Conservation (phyloP, 1,284 basidiomycete species). For the Leccinum pallidistipes region DNA sequence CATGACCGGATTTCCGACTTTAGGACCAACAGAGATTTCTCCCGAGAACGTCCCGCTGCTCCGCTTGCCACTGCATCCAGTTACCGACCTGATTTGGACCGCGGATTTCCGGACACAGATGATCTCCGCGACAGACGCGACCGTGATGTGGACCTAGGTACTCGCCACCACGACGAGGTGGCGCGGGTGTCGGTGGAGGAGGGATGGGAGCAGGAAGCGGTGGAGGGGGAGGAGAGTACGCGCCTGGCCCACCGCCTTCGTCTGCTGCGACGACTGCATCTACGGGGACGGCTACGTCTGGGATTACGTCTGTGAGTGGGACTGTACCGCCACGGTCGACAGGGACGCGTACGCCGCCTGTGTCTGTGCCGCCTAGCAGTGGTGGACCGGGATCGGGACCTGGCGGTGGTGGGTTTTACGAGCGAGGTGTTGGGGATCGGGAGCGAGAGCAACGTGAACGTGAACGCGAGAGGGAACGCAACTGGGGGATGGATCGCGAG, state of each 20-base stretch:
- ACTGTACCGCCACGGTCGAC: constrained; percentile 18
- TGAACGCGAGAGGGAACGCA: neutral
- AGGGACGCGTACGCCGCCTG: constrained; percentile 22
- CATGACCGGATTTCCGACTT: constrained; percentile 33
- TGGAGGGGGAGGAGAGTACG: constrained; percentile 14
- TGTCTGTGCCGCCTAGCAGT: constrained; percentile 16
- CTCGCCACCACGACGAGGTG: constrained; percentile 27
- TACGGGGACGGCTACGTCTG: neutral
- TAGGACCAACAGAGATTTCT: constrained; percentile 32
- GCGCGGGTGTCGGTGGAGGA: neutral
- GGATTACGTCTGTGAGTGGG: constrained; percentile 7
- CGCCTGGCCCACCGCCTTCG: constrained; percentile 16
- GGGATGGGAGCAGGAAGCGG: neutral
- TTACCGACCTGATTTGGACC: constrained; percentile 38
- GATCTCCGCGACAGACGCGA: constrained; percentile 36
- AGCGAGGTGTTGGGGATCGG: constrained; percentile 12
- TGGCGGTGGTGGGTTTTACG: constrained; percentile 27
- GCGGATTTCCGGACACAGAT: constrained; percentile 30
- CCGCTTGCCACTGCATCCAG: constrained; percentile 13
- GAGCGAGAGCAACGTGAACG: neutral
- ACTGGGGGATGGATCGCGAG: neutral
- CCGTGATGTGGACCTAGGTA: constrained; percentile 33
- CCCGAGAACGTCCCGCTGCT: constrained; percentile 33
- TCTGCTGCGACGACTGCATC: constrained; percentile 15
- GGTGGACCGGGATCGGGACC: constrained; percentile 2